Base-by-base conservation (phyloP, 1,139 yeast genomes). In the Hansenula anomala region DNA sequence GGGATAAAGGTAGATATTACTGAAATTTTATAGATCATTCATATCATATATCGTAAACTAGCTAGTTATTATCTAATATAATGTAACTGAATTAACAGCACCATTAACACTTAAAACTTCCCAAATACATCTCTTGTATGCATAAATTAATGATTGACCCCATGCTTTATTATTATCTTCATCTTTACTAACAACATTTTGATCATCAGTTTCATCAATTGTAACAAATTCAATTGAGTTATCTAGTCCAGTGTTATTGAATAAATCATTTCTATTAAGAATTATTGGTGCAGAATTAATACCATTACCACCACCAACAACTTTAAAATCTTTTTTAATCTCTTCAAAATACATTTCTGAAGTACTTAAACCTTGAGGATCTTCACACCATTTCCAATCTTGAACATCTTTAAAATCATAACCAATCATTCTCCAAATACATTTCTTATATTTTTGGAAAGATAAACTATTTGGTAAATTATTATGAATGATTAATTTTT, bases 141-240 rank as follows among this genome's bases (percentile, higher is more conserved):
- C 75, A 48, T 71, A 71, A 30, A 75, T 52, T 46, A 68, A 69
- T 16, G 75, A 68, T 49, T 74, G 73, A 11, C 81, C 81, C 80
- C n/a, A 15, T 3, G 20, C 4, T 15, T 28, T 29, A 6, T 19
- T 20, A 20, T 20, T 9, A 20, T 9, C 9, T 20, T 20, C 9
- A 20, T 9, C 22, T 6, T 6, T n/a, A n/a, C n/a, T n/a, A n/a
- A n/a, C n/a, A n/a, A n/a, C 42, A 20, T 33, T 35, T 4, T 20
- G 6, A 20, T 32, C 40, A 12, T 33, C 39, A 4, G 13, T 28
- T 18, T 22, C 28, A 10, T 29, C 41, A 15, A 34, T 41, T n/a
- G 31, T 34, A 14, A 48, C 27, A 1, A 46, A 27, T 22, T 50
- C 54, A 16, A 47, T 41, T 4, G 47, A 40, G 28, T 40, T 46